Evolutionary conservation across 352 stramenopile species (phyloP), one percentile per base, ranked within the genome.

Genomic region (Phytophthora cactorum): DNA sequence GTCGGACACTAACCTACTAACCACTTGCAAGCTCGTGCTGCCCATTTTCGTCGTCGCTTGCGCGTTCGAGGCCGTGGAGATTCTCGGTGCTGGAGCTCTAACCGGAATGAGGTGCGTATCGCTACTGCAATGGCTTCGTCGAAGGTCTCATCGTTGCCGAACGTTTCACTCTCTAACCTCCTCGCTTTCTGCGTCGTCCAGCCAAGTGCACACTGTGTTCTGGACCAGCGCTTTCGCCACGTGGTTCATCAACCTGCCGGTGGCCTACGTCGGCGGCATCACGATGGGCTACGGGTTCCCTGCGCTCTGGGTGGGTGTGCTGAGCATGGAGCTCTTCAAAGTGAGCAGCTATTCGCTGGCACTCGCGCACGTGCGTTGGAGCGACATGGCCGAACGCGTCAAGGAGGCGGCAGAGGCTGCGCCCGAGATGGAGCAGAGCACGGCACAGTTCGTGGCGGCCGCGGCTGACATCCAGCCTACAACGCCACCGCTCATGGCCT

Each of bases 251-350:
- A 86, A 91, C 32, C 63, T 93, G 3, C 82, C 85, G 3, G 69
- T 89, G 36, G 81, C 82, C 15, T 91, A 91, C 60, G 15, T 57
- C 5, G 63, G 59, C 73, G 74, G 69, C 15, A 63, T 91, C 36
- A 82, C 73, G 3, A 36, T 89, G 31, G 77, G 77, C 27, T 83
- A 81, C 41, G 82, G 82, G 5, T 90, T 93, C 43, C 71, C 76
- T 3, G 85, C 77, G 22, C 76, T 93, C 34, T 93, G 84, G 82
- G 39, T 77, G 43, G 82, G 82, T 15, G 77, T 90, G 34, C 49
- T 89, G n/a, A 66, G 63, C 29, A 90, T 91, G 81, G 82, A 91
- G 52, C 49, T 86, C 14, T 86, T 90, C 59, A 93, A 91, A 66
- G 67, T 88, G 29, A 49, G 56, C 15, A 80, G 68, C 46, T 90